Evolutionary conservation across 2,329 filamentous ascomycete genomes (phyloP), one percentile per base, ranked within the genome.

Genomic region (Penicillium sp.): DNA sequence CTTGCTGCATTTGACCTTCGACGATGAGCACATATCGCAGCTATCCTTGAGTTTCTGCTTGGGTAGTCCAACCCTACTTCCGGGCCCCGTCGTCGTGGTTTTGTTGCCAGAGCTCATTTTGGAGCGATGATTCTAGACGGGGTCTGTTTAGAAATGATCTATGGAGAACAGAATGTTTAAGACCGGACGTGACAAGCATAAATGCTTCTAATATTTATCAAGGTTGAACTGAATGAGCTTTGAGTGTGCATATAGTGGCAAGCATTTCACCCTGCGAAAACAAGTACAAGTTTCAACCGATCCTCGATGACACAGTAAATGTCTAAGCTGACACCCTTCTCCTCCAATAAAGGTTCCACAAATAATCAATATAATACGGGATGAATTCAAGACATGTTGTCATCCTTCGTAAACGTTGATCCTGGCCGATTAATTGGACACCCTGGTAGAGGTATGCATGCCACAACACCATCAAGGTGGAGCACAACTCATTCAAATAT

Each of bases 11-110:
- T 56, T 60, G 15, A 60, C 51, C 19, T 60, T 60, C 2, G 58
- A 60, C 4, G 58, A 60, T 5, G 58, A 60, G 28, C 58, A 60
- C 58, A 56, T 55, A 38, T 60, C 58, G 26, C 58, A 60, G 19
- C 58, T 60, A 42, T 60, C 58, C 40, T 60, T 60, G 13, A 60
- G 51, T 35, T 60, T 60, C 22, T 26, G 38, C 22, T 19, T 22
- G n/a, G 40, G 8, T 33, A 40, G 28, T 28, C 40, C 51, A 3
- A 13, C 19, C n/a, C 24, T 37, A 13, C 42, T 30, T 17, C 30
- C 19, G 8, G 33, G 3, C 22, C 33, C 37, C 6, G 58, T 17
- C 9, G 24, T 42, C 9, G 33, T 10, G 10, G 58, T 56, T 2
- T 30, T 9, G 22, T 15, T 47, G 12, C 24, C 40, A 15, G 38